These are phyloP conservation scores for Trichoderma sp. DNA, from an alignment of 2,329 filamentous ascomycete genomes.

Conservation along the genomic window DNA sequence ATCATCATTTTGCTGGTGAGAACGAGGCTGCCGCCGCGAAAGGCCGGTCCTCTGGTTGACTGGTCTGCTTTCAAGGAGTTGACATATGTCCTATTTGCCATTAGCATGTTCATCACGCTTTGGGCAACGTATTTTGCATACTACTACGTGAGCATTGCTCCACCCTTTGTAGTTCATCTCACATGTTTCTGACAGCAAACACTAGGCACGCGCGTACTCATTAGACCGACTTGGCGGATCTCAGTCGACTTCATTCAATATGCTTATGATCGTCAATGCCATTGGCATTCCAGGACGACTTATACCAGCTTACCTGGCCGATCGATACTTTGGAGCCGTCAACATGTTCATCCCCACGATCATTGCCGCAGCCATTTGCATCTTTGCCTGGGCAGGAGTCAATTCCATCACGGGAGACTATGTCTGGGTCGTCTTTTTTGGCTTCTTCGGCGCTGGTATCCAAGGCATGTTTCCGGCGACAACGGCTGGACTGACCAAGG, in stretches of 20 bases:
- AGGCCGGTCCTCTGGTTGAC: slow-evolving; percentile 50
- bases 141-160: slow-evolving; percentile 38
- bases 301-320: slow-evolving; percentile 53
- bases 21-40: slow-evolving; percentile 47
- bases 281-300: slow-evolving; percentile 55
- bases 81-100: slow-evolving; percentile 39
- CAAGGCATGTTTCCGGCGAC: slow-evolving; percentile 63
- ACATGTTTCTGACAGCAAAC: neutral
- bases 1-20: slow-evolving; percentile 42
- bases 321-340: slow-evolving; percentile 51
- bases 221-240: slow-evolving; percentile 43
- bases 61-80: slow-evolving; percentile 48
- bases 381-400: slow-evolving; percentile 55
- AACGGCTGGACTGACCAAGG: slow-evolving; percentile 45
- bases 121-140: slow-evolving; percentile 52
- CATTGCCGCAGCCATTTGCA: slow-evolving; percentile 42
- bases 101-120: slow-evolving; percentile 39
- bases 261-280: slow-evolving; percentile 59
- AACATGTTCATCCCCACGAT: slow-evolving; percentile 54
- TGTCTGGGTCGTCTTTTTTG: slow-evolving; percentile 61
- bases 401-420: slow-evolving; percentile 39
- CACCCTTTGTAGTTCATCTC: no score
- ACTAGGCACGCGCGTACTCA: slow-evolving; percentile 38
- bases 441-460: slow-evolving; percentile 60
- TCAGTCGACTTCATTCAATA: slow-evolving; percentile 51